A percentile compares a stretch with the other conserved stretches of the same genome.
These are phyloP conservation scores for Pyracantha coccinea DNA, from an alignment of 331 rosid genomes.

Conservation along the genomic window DNA sequence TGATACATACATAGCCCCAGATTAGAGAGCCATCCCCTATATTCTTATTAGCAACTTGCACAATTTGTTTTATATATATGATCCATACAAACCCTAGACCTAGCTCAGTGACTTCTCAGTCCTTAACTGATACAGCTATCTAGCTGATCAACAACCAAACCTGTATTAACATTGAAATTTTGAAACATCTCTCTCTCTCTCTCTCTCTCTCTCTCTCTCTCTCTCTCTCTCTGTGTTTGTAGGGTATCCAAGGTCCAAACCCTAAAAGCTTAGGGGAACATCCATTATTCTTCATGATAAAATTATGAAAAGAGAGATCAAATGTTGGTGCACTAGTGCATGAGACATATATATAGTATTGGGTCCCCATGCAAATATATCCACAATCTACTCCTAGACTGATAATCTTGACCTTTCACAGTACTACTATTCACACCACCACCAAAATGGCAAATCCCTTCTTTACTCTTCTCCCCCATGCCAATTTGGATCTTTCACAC, in stretches of 20 bases:
- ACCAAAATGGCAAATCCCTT: conserved; percentile 2
- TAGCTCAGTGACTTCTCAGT: conserved; percentile 5
- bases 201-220: conserved; percentile 2
- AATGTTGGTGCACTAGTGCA: conserved; percentile 8
- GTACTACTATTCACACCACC: not conserved
- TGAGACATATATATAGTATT: not conserved
- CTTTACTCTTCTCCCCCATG: conserved; percentile 1
- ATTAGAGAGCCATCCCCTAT: not conserved
- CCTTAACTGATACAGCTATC: conserved; percentile 2
- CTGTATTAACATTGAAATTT: not conserved
- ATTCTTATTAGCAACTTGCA: not conserved
- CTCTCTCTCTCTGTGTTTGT: not conserved
- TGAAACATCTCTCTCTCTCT: not conserved
- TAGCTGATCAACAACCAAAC: not conserved
- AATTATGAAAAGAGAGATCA: conserved; percentile 1
- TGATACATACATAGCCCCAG: not conserved
- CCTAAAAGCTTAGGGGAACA: conserved; percentile 26
- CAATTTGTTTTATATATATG: not conserved
- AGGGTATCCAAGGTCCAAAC: conserved; percentile 39
- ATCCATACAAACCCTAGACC: not conserved
- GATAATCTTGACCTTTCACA: conserved; percentile 29
- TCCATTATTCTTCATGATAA: conserved; percentile 32
- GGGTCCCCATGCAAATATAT: conserved; percentile 25
- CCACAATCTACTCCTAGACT: conserved; percentile 10
- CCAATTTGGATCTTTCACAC: not conserved